Base-by-base conservation (phyloP, 2,329 filamentous ascomycete species). In the Helicocarpus griseus region DNA sequence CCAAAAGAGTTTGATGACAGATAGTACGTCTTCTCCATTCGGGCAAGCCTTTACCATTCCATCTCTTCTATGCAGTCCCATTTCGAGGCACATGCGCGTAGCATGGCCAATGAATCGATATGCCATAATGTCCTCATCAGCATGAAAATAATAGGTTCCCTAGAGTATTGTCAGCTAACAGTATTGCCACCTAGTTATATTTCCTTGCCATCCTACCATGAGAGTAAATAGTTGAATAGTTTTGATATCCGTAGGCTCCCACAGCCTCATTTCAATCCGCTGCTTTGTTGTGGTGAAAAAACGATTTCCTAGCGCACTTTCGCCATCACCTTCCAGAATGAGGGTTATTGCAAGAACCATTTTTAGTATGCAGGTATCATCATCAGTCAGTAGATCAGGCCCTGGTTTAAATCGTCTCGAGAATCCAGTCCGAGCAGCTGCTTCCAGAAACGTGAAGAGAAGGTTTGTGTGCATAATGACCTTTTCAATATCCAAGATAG, bases 61-160 rank as follows among this genome's bases (percentile, higher is more conserved):
- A 56, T 88, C 84, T 52, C 81, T 79, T 39, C 87, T 80, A 70
- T 95, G 88, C n/a, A 95, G 75, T 2, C 89, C 90, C 53, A 94
- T 73, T 65, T 89, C 86, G 26, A 89, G 71, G 56, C 87, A 94
- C 65, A 93, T 78, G 4, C 89, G 79, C 13, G 86, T 81, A 3
- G 89, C 86, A 55, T 94, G 78, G 1, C 90, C 90, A 64, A 94
- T 90, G 41, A 93, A 77, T 11, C 90, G 81, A 85, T 91, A 96
- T 0, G 89, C 86, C 49, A 93, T 77, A 2, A 86, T 78, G 66
- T 96, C 90, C 56, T 95, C 87, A 59, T 91, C 89, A 36, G 81
- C 82, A 48, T 95, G 81, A 62, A 94, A 96, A 57, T 91, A 80
- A 66, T 89, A 96, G 55, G 82, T 84, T 48, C 78, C 79, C 82